Conservation (phyloP, 2,329 filamentous ascomycete species). For the Clonostachys rosea region DNA sequence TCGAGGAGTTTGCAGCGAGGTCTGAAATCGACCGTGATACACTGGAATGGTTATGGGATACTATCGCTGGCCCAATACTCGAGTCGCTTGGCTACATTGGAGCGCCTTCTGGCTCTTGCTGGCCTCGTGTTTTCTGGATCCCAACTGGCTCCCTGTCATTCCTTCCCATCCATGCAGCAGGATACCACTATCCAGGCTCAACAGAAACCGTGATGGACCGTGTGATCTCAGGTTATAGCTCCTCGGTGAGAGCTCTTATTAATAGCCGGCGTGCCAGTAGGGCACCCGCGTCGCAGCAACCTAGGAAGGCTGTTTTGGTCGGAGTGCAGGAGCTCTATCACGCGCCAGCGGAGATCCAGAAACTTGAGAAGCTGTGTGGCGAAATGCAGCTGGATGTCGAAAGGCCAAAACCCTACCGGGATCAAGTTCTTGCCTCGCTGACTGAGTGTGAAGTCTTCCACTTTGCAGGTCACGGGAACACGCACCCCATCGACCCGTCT, state of each 20-base stretch:
- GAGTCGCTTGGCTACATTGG: background rate
- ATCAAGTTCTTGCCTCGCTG: too few species aligned
- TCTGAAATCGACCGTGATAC: background rate
- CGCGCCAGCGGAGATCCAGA: too few species aligned
- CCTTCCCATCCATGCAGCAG: background rate
- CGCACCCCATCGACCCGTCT: too few species aligned
- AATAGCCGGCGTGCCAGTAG: background rate
- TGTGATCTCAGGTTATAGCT: background rate
- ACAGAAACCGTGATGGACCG: background rate
- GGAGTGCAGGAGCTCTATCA: background rate
- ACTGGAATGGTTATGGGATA: background rate
- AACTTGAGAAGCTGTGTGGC: too few species aligned
- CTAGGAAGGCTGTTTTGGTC: background rate
- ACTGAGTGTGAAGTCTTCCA: too few species aligned
- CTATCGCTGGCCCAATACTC: background rate
- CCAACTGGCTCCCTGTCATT: background rate
- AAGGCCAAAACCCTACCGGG: too few species aligned
- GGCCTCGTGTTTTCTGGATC: background rate
- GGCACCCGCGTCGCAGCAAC: too few species aligned
- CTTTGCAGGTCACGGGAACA: too few species aligned
- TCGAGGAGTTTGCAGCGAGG: background rate
- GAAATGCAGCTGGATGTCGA: too few species aligned
- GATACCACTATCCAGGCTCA: background rate
- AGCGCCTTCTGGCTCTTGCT: background rate
- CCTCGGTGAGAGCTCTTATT: background rate